Base-by-base conservation (phyloP, 2,329 filamentous ascomycete species). In the Moelleriella libera region DNA sequence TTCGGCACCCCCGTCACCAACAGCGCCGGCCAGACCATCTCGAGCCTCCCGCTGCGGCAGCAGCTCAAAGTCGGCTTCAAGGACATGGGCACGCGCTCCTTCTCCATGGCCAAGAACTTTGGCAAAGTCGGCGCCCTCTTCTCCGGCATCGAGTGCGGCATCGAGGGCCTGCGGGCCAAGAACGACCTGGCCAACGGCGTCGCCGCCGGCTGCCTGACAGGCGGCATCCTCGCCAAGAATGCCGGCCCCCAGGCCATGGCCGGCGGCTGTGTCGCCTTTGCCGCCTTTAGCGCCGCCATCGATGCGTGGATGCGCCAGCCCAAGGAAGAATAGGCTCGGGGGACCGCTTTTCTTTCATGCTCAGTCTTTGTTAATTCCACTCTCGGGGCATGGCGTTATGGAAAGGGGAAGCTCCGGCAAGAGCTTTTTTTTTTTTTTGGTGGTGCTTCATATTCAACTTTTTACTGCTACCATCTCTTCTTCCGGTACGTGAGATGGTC, bases 111-210 rank as follows among this genome's bases (percentile, higher is more conserved):
- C 47, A 92, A 89, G 70, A 97, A 94, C 71, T 98, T 98, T 62
- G 90, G 87, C 52, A 84, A 89, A 56, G 88, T 98, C 45, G 92
- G 92, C 57, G 85, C 87, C 2, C 76, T 97, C 21, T 98, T 94
- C 70, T 78, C 81, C 12, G 90, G 90, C 41, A 94, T 92, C 47
- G 92, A 98, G 68, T 98, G 92, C 70, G 88, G 86, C 53, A 88
- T 98, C 60, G 92, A 98, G 66, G 89, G 89, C 0, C 75, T 86
- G 57, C 78, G 92, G 31, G 92, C 89, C 28, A 96, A 94, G 72
- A 96, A 97, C 67, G 92, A 97, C 64, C 66, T 97, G 31, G 78
- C 72, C 53, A 98, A 98, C 69, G 88, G 88, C 47, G 81, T 92
- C 5, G 78, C 82, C 5, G 88, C 89, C 0, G 92, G 92, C 0